Conservation (phyloP, 345 rosid genomes). For the Eucalyptus victrix region DNA sequence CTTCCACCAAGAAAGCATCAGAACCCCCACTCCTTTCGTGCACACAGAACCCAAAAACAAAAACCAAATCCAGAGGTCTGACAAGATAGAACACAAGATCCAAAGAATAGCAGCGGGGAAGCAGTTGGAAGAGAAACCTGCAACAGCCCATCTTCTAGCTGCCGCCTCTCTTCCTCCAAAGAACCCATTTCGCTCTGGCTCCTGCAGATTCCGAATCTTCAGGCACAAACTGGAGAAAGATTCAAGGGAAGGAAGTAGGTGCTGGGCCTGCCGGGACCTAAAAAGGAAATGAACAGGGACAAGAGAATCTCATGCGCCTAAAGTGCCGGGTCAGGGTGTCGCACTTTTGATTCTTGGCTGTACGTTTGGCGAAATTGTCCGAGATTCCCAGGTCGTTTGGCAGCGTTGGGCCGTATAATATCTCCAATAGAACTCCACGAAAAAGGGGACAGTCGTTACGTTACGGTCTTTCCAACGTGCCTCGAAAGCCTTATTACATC, state of each 20-base stretch:
- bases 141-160: background rate
- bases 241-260: background rate
- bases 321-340: background rate
- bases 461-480: background rate
- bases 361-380: background rate
- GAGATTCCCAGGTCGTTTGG: background rate
- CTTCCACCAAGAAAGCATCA: background rate
- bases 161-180: background rate
- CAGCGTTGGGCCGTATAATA: accelerated
- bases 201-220: background rate
- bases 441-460: background rate
- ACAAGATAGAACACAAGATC: background rate
- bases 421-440: background rate
- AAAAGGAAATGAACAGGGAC: background rate
- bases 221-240: background rate
- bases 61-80: background rate
- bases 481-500: background rate
- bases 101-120: background rate
- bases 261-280: background rate
- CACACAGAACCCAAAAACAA: background rate
- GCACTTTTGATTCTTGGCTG: background rate
- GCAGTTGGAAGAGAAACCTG: background rate
- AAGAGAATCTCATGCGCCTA: background rate
- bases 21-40: background rate
- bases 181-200: background rate